Conservation (phyloP, 306 rosid genomes). For the Quercus agrifolia region DNA sequence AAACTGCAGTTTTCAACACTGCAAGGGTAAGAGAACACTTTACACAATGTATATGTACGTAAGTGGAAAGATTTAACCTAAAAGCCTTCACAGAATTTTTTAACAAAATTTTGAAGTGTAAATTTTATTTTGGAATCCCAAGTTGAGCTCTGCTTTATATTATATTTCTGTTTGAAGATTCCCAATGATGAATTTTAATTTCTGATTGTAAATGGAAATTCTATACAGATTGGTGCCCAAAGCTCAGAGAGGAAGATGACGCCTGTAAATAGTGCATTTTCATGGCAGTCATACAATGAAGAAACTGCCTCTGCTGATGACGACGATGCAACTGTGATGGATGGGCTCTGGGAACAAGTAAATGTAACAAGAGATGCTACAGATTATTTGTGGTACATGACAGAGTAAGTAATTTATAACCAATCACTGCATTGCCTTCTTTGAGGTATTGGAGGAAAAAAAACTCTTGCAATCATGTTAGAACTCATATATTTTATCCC, state of each 20-base stretch:
- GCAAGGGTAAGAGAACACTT: conserved; percentile 58
- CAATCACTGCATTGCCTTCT: conserved; percentile 2
- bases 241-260: conserved; percentile 54
- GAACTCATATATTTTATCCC: conserved; percentile 1
- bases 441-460: neutral
- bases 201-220: conserved; percentile 6
- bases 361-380: conserved; percentile 70
- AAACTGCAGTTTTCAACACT: conserved; percentile 72
- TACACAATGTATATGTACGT: neutral
- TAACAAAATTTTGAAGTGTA: neutral
- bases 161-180: neutral
- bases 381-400: conserved; percentile 96
- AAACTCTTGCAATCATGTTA: neutral
- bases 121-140: neutral
- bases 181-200: conserved; percentile 3
- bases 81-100: neutral
- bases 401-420: conserved; percentile 68
- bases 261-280: conserved; percentile 41
- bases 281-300: conserved; percentile 78
- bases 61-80: neutral
- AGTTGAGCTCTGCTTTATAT: neutral
- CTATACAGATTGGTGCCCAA: conserved; percentile 50
- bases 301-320: conserved; percentile 58
- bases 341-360: conserved; percentile 74
- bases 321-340: conserved; percentile 40